Conservation (phyloP, 805 yeast genomes). For the Hanseniaspora lachancei region DNA sequence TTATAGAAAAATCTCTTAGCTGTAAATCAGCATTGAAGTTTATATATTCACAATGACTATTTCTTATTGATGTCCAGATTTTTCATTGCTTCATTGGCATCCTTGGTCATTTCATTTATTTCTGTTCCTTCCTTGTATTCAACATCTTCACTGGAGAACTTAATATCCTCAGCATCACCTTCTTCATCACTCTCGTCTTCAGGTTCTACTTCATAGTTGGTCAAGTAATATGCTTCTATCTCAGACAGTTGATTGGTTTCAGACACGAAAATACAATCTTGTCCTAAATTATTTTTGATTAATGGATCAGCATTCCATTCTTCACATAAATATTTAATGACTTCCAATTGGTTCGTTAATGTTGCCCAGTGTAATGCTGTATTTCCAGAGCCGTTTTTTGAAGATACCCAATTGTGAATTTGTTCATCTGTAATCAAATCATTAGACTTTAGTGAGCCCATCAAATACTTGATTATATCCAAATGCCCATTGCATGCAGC, state of each 20-base stretch:
- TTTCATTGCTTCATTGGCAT: slow-evolving; percentile 31
- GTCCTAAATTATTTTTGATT: slow-evolving; percentile 56
- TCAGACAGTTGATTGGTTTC: slow-evolving; percentile 64
- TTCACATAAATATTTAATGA: slow-evolving; percentile 59
- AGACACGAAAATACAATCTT: slow-evolving; percentile 82
- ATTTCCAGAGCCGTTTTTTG: slow-evolving; percentile 69
- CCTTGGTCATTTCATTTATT: slow-evolving; percentile 37
- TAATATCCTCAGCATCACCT: slow-evolving; percentile 16
- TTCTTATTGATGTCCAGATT: slow-evolving; percentile 21
- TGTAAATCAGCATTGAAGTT: neutral
- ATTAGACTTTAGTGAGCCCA: slow-evolving; percentile 33
- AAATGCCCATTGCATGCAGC: slow-evolving; percentile 90
- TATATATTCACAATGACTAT: neutral
- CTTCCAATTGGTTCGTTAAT: slow-evolving; percentile 65
- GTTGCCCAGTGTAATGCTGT: slow-evolving; percentile 97
- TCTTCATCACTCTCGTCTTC: slow-evolving; percentile 37
- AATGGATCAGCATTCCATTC: slow-evolving; percentile 71
- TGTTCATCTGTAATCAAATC: slow-evolving; percentile 24
- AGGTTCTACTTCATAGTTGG: slow-evolving; percentile 56
- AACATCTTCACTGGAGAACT: slow-evolving; percentile 23
- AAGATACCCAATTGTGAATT: slow-evolving; percentile 35
- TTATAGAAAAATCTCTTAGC: neutral
- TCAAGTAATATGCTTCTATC: slow-evolving; percentile 64
- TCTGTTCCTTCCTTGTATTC: slow-evolving; percentile 39
- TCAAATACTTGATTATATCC: slow-evolving; percentile 49